Percentiles rank a stretch among this genome's conserved stretches.
These are phyloP conservation scores for Alternaria ethzedia DNA, from an alignment of 2,329 filamentous ascomycete genomes.

Conservation along the genomic window DNA sequence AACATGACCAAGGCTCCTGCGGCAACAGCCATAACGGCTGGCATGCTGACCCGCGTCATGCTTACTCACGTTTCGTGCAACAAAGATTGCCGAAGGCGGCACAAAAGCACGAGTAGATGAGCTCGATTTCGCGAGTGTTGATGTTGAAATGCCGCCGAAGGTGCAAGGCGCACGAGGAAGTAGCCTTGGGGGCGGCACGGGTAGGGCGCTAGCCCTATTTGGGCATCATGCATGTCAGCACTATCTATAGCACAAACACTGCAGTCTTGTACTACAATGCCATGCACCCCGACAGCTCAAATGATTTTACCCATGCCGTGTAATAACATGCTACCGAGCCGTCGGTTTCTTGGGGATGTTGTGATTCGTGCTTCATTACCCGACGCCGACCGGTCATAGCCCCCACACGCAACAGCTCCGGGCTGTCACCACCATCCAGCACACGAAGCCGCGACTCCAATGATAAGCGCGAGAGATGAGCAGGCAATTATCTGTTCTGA, in stretches of 20 bases:
- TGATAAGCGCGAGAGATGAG: not conserved
- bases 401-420: not conserved
- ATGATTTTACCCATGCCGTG: not conserved
- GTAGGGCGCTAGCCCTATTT: not conserved
- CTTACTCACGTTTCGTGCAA: not conserved
- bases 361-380: not conserved
- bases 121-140: not conserved
- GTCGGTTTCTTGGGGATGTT: not conserved
- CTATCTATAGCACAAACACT: not conserved
- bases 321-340: not conserved
- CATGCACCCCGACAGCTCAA: not conserved
- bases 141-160: not conserved
- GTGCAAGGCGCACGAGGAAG: not conserved
- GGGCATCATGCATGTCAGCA: not conserved
- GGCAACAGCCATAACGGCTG: conserved; percentile 3
- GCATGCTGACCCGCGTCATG: conserved; percentile 6
- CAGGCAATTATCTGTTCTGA: not conserved
- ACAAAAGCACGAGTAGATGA: not conserved
- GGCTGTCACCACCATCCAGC: not conserved
- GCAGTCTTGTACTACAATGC: not conserved
- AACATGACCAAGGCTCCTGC: conserved; percentile 5
- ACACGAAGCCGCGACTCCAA: not conserved
- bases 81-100: not conserved
- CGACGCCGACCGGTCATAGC: not conserved
- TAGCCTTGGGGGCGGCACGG: not conserved